Base-by-base conservation (phyloP, 257 asterid genomes). In the Marsdenia floribunda region DNA sequence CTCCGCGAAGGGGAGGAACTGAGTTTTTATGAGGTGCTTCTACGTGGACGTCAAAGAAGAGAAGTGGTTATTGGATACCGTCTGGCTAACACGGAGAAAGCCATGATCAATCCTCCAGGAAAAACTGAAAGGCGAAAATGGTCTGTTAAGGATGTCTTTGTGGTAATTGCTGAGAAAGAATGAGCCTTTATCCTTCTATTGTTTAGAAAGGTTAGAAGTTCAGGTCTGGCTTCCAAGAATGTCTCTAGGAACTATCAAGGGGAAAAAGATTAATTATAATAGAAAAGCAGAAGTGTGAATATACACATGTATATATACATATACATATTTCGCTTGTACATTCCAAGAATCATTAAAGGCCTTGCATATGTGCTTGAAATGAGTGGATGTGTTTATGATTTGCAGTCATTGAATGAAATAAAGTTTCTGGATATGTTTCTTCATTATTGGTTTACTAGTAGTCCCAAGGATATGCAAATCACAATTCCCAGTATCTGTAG, bases 61-160 rank as follows among this genome's bases (percentile, higher is more conserved):
- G 96, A 92, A 86, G 83, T 92, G 38, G 75, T 87, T 82, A 92
- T 92, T 65, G 97, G 96, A 24, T 92, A 87, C 73, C 96, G 97
- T 26, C 78, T 85, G 21, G 87, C 85, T 55, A 81, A 84, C 78
- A 76, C 88, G 1, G 97, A 89, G 79, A 90, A 80, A 82, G 96
- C 96, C 0, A 80, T 88, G 74, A 90, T 92, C 78, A 92, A 90
- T 73, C 97, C 97, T 65, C 77, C 87, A 0, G 83, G 77, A 55
- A 92, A 90, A 77, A 75, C 76, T 21, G 92, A 89, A 78, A 86
- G 79, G 66, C 82, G 86, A 55, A 83, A 73, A 80, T 92, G 97
- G 97, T 90, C 97, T 54, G 52, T 71, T 40, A 81, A 72, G 69
- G 97, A 92, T 72, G 96, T 88, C 33, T 88, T 90, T 77, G 93